phyloP scores from a whole-genome alignment of 805 yeast species.

The Suhomyces kilbournensis region DNA sequence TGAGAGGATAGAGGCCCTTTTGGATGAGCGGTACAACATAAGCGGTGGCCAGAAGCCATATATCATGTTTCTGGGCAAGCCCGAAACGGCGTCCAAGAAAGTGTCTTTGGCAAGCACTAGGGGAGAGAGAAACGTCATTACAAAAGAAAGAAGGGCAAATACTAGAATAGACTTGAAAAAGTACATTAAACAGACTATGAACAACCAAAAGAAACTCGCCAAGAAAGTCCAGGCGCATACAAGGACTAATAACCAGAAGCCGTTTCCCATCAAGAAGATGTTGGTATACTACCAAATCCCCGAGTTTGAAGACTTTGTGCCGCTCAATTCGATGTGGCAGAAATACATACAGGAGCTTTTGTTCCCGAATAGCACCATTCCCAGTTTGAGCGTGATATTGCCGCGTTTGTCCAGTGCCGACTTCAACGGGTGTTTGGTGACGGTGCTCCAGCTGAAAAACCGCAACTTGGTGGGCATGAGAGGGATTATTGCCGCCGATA shows the following conservation, averaged over 20 bases:
- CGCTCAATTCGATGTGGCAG: slow-evolving; percentile 70
- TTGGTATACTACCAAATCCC: slow-evolving; percentile 31
- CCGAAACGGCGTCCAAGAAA: slow-evolving; percentile 5
- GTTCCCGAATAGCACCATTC: slow-evolving; percentile 29
- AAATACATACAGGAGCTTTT: slow-evolving; percentile 59
- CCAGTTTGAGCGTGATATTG: slow-evolving; percentile 33
- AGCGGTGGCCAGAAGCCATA: slow-evolving; percentile 47
- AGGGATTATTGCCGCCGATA: slow-evolving; percentile 85
- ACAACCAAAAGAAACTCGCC: slow-evolving; percentile 38
- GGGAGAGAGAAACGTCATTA: slow-evolving; percentile 13
- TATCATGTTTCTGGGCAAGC: slow-evolving; percentile 20
- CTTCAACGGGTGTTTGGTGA: slow-evolving; percentile 69
- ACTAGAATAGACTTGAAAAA: slow-evolving; percentile 42
- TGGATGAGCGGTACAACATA: slow-evolving; percentile 45
- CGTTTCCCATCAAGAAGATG: slow-evolving; percentile 21
- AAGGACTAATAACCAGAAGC: slow-evolving; percentile 19
- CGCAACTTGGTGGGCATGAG: slow-evolving; percentile 53
- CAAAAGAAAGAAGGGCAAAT: slow-evolving; percentile 17
- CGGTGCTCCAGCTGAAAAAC: slow-evolving; percentile 57
- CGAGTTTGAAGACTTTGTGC: slow-evolving; percentile 48
- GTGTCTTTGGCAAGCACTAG: neutral
- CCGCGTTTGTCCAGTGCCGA: slow-evolving; percentile 73
- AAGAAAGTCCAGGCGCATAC: slow-evolving; percentile 34
- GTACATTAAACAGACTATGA: slow-evolving; percentile 37
- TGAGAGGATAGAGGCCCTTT: slow-evolving; percentile 36